Evolutionary conservation across 805 yeast genomes (phyloP), one percentile per base, ranked within the genome.

Genomic region (Ogataea thermomethanolica): DNA sequence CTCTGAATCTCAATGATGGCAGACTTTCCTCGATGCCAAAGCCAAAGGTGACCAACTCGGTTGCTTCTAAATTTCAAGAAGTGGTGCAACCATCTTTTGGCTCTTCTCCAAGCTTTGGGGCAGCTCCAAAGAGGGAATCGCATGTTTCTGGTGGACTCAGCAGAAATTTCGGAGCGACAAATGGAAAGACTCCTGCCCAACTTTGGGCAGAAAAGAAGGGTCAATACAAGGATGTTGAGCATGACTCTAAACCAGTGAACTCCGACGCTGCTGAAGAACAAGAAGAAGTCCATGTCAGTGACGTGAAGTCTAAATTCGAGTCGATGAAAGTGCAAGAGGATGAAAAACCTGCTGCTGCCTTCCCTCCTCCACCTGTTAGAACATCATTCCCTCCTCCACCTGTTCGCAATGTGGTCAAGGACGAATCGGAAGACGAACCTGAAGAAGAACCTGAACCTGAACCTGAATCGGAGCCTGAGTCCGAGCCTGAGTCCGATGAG

Each of bases 101-200:
- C 17, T 41, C 66, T 4, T 55, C 58, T 29, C 53, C 62, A 22
- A 35, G 51, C 9, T 60, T 53, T 38, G 60, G 50, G 23, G 45
- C 50, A 7, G 29, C 44, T n/a, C 65, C 66, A 22, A 53, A 56
- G 29, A 56, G 59, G 32, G 64, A 66, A 15, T 70, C 70, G 21
- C 71, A 74, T 44, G 63, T 72, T 4, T 72, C 74, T 33, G 78
- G 80, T 39, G 91, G 87, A 28, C 65, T 79, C 35, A 71, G 77
- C 22, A 69, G 74, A 55, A 71, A 78, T 58, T 82, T 76, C 59
- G 93, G 76, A 46, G 66, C 81, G 39, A 75, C 75, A 46, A 76
- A 73, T 45, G 96, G 95, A 45, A 85, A 87, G 63, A 84, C 95
- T 7, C 96, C 97, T 17, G 96, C 96, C 22, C 96, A 89, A 66